These are phyloP conservation scores for Acidomyces sp. DNA, from an alignment of 495 filamentous ascomycete genomes.

Conservation along the genomic window DNA sequence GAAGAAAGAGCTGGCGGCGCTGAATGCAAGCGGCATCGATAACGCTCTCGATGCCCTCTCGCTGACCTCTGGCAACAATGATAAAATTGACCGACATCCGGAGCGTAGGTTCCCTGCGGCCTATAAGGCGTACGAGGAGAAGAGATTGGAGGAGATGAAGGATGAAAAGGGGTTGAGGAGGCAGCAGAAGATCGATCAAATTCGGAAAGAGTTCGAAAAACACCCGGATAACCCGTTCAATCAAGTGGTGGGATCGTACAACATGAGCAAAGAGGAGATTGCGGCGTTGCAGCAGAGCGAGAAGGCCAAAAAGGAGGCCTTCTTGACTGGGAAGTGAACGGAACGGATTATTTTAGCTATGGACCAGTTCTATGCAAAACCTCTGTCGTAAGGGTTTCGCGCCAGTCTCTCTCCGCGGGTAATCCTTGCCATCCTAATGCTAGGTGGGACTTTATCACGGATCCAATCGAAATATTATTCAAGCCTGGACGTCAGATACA, in stretches of 20 bases:
- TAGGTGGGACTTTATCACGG: no score
- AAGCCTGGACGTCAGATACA: no score
- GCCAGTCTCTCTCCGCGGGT: no score
- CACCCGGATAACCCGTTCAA: conserved; percentile 90
- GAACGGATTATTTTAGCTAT: no score
- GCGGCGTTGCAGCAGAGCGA: conserved; percentile 50
- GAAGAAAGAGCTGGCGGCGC: conserved; percentile 34
- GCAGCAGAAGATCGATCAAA: conserved; percentile 65
- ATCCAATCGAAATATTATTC: no score
- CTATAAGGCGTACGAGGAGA: conserved; percentile 72
- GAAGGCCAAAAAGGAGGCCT: conserved; percentile 58
- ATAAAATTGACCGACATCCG: conserved; percentile 74
- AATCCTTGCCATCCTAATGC: no score
- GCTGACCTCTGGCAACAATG: conserved; percentile 40
- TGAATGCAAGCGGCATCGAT: conserved; percentile 78
- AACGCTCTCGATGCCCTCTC: conserved; percentile 76
- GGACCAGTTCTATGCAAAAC: no score
- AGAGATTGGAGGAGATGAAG: conserved; percentile 73
- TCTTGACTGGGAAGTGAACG: conserved; percentile 35
- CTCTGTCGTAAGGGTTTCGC: no score
- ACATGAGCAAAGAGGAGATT: conserved; percentile 70
- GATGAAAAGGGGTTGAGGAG: conserved; percentile 65
- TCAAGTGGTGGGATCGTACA: conserved; percentile 56
- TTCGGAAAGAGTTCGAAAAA: conserved; percentile 83
- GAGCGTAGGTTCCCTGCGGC: conserved; percentile 79